phyloP scores from a whole-genome alignment of 2,329 filamentous ascomycete genomes.

The Madurella fahalii region DNA sequence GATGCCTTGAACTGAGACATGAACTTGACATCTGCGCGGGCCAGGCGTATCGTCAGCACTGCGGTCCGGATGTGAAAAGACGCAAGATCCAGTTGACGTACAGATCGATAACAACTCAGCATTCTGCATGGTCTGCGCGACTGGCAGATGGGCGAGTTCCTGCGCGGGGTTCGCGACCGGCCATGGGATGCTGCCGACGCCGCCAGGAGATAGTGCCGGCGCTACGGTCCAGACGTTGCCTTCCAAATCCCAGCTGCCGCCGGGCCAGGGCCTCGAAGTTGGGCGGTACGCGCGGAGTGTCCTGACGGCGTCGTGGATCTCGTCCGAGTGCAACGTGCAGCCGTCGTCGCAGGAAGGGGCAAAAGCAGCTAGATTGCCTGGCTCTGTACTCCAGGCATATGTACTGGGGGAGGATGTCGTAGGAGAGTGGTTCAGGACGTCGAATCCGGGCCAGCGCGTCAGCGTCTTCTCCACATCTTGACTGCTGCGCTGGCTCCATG shows the following conservation, averaged over 20 bases:
- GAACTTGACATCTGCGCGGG: constrained; percentile 41
- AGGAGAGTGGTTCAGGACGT: constrained; percentile 21
- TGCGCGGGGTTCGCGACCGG: constrained; percentile 22
- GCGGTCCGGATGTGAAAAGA: background rate
- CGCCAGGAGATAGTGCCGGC: background rate
- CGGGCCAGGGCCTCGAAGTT: constrained; percentile 16
- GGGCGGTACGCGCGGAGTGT: constrained; percentile 26
- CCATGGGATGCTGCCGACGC: constrained; percentile 10
- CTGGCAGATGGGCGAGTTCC: constrained; percentile 39
- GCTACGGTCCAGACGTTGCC: constrained; percentile 19
- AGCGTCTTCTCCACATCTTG: constrained; percentile 14
- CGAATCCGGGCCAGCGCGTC: constrained; percentile 25
- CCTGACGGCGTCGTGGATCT: constrained; percentile 29
- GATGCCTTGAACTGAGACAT: constrained; percentile 49
- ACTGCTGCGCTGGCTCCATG: constrained; percentile 5
- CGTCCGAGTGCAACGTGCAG: constrained; percentile 27
- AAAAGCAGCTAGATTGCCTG: constrained; percentile 10
- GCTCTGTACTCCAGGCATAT: constrained; percentile 22
- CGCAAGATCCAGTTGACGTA: constrained; percentile 30
- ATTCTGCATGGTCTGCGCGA: constrained; percentile 34
- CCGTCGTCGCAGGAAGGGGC: constrained; percentile 22
- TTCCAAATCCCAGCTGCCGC: constrained; percentile 8
- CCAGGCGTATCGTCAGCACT: background rate
- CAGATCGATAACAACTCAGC: constrained; percentile 47
- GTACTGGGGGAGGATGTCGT: constrained; percentile 4